Conservation (phyloP, 768 basidiomycete species). For the Leccinum disarticulatum region DNA sequence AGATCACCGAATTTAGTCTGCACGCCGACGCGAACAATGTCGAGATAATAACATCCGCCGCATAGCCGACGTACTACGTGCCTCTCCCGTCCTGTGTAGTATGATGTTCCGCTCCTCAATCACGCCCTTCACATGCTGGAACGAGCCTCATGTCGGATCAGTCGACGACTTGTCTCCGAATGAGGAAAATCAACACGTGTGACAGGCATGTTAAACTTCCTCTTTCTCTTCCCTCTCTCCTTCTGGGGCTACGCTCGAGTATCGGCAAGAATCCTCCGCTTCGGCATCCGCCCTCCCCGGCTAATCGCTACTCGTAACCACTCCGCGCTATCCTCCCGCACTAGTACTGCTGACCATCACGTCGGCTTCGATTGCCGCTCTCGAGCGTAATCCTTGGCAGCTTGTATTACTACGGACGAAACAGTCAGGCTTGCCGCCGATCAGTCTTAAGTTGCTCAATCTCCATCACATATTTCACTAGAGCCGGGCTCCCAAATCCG, state of each 20-base stretch:
- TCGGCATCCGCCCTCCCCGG: conserved; percentile 12
- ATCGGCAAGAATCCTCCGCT: conserved; percentile 5
- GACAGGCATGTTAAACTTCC: conserved; percentile 19
- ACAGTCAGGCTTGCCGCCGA: neutral
- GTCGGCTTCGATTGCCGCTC: conserved; percentile 6
- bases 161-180: conserved; percentile 7
- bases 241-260: neutral
- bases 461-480: neutral
- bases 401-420: neutral
- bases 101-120: conserved; percentile 10
- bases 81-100: neutral
- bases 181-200: conserved; percentile 27
- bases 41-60: conserved; percentile 4
- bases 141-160: conserved; percentile 28
- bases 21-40: conserved; percentile 10
- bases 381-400: conserved; percentile 1
- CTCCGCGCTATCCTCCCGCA: neutral
- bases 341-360: neutral
- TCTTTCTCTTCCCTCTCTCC: conserved; percentile 17
- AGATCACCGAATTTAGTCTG: neutral
- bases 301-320: neutral
- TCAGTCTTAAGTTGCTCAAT: neutral
- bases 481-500: neutral
- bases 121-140: conserved; percentile 20
- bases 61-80: neutral